Evolutionary conservation across 2,329 filamentous ascomycete genomes (phyloP), one percentile per base, ranked within the genome.

Genomic region (Talaromyces amestolkiae): DNA sequence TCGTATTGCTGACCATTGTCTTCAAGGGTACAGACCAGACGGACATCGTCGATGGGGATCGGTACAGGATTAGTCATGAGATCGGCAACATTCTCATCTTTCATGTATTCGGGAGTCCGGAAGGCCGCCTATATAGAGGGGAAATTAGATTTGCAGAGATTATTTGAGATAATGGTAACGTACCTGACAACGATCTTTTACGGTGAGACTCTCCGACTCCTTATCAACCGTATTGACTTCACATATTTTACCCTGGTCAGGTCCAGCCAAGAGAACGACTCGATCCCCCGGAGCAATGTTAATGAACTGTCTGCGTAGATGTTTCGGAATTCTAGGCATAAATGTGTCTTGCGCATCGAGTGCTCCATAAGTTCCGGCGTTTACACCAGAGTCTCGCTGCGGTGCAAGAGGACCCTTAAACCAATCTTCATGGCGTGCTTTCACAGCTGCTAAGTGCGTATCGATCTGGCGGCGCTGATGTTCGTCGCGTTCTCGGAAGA

Each of bases 161-260:
- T 9, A 31, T 22, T 13, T 22, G 13, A 35, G 13, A 53, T 1
- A n/a, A 33, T 17, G 47, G 8, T 10, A 27, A 49, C 47, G 24
- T 72, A 93, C 91, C 82, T 85, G 82, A 73, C 90, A 88, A 67
- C 88, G 71, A 27, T 84, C 86, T 68, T 87, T 93, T 79, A n/a
- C 79, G 82, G 47, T 51, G 54, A 92, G 81, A 68, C 84, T 84
- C 67, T 87, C 88, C 54, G 78, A 80, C 11, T 83, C 77, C 4
- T 73, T 68, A 69, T 87, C 79, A 54, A 96, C 81, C 1, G 81
- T 76, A 66, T 76, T 77, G 53, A 98, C 86, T n/a, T 81, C 80
- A 60, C 91, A 91, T 78, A 99, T 95, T 80, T 89, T 91, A 72
- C 93, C 93, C 80, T 89, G 90, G 73, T 95, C 91, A 41, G 84